Percentiles rank a stretch among this genome's conserved stretches.
phyloP scores from a whole-genome alignment of 2,329 filamentous ascomycete species.

The Cytospora mali region DNA sequence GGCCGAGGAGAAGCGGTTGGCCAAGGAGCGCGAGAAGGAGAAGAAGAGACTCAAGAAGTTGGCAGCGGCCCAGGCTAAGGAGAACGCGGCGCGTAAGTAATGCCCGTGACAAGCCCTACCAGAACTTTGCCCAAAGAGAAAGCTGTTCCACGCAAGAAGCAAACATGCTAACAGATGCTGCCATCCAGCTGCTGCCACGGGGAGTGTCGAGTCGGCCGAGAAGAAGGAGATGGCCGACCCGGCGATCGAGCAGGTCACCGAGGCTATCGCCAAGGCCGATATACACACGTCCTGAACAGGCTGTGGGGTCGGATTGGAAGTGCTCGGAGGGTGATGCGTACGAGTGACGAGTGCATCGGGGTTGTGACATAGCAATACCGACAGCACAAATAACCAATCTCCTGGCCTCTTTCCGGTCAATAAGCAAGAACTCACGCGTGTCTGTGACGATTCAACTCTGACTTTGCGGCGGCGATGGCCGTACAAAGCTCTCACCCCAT shows the following conservation, averaged over 20 bases:
- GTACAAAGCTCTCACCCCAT: too few relatives aligned
- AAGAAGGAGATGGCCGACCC: conserved; percentile 33
- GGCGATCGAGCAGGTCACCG: conserved; percentile 33
- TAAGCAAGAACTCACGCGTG: too few relatives aligned
- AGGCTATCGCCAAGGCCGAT: conserved; percentile 34
- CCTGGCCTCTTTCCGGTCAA: too few relatives aligned
- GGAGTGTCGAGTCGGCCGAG: conserved; percentile 33
- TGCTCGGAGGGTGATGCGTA: not conserved
- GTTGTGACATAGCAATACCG: not conserved
- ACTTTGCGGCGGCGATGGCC: too few relatives aligned
- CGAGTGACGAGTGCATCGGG: not conserved
- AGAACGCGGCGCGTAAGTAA: conserved; percentile 8
- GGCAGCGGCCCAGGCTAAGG: conserved; percentile 34
- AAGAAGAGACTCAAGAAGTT: conserved; percentile 48
- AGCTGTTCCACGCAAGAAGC: not conserved
- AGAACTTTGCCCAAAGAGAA: not conserved
- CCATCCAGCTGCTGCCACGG: not conserved
- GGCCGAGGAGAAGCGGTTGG: conserved; percentile 54
- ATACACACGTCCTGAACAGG: conserved; percentile 33
- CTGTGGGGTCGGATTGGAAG: too few relatives aligned
- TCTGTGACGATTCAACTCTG: not conserved
- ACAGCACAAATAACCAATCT: not conserved
- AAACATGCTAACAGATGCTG: not conserved
- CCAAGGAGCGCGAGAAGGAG: conserved; percentile 54
- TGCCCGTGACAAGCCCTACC: too few relatives aligned